Evolutionary conservation across 257 asterid species (phyloP).

Genomic region (Fraxinus cuspidata): DNA sequence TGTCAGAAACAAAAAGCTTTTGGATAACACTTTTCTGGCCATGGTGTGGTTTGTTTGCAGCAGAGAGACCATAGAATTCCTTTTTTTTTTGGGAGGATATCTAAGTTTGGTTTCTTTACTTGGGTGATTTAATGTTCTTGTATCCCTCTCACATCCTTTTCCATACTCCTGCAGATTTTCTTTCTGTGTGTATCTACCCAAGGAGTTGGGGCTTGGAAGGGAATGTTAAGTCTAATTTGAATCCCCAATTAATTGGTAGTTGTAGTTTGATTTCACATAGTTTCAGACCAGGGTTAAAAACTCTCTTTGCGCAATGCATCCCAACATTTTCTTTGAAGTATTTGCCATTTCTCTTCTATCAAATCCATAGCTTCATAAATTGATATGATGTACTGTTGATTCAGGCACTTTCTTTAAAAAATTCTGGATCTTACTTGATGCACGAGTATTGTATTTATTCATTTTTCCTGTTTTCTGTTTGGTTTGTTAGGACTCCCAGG

Average conservation of each 20-base stretch:
- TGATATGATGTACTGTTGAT: not conserved
- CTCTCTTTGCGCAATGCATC: conserved; percentile 3
- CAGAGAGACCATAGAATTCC: not conserved
- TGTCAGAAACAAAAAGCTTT: not conserved
- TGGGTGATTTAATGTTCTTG: not conserved
- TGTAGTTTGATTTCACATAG: conserved; percentile 15
- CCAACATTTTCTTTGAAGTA: conserved; percentile 19
- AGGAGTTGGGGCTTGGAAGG: not conserved
- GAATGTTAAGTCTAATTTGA: conserved; percentile 11
- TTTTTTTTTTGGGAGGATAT: not conserved
- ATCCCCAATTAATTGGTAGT: not conserved
- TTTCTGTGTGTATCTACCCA: not conserved
- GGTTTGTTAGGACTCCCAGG: not conserved
- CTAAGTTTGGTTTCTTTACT: not conserved
- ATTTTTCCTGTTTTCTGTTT: not conserved
- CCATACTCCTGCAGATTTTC: not conserved
- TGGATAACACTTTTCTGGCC: not conserved
- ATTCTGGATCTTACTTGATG: not conserved
- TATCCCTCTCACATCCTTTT: not conserved
- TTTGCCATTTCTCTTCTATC: not conserved
- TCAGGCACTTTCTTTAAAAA: not conserved
- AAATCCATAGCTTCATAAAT: not conserved
- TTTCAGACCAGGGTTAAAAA: not conserved
- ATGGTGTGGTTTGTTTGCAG: not conserved
- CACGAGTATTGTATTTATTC: conserved; percentile 5